Conservation (phyloP, 495 filamentous ascomycete genomes). For the Lophiotrema nucula region DNA sequence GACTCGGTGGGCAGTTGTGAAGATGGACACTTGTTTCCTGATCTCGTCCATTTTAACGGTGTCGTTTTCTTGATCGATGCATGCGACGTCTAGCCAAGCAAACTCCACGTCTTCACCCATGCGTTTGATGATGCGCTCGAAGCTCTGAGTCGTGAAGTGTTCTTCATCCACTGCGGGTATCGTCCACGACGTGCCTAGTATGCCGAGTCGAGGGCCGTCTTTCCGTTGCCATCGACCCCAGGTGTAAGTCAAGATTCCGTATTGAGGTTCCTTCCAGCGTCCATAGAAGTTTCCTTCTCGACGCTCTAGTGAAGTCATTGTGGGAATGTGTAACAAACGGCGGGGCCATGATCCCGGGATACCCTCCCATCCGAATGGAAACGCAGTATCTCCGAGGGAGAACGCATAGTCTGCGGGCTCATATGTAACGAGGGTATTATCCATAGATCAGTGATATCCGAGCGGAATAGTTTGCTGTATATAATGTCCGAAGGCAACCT, state of each 20-base stretch:
- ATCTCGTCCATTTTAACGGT: not conserved
- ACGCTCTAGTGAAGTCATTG: not conserved
- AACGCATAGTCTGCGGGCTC: too few species aligned
- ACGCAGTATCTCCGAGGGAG: too few species aligned
- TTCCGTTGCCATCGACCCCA: not conserved
- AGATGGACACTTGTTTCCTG: not conserved
- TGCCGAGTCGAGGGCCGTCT: not conserved
- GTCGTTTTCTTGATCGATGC: not conserved
- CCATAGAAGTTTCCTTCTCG: not conserved
- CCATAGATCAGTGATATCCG: too few species aligned
- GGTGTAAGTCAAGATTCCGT: not conserved
- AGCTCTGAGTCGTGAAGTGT: not conserved
- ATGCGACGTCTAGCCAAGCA: not conserved
- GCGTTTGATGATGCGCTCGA: not conserved
- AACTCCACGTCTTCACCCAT: not conserved
- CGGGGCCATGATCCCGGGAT: not conserved
- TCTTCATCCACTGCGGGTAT: not conserved
- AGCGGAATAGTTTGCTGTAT: too few species aligned
- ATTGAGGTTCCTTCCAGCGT: not conserved
- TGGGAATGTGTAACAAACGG: not conserved
- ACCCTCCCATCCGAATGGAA: not conserved
- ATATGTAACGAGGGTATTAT: too few species aligned
- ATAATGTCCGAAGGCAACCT: too few species aligned
- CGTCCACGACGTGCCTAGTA: not conserved
- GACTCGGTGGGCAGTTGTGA: not conserved